Percentiles rank a stretch among this genome's conserved stretches.
Conservation (phyloP, 805 yeast genomes). For the Kodamaea neixiangensis region DNA sequence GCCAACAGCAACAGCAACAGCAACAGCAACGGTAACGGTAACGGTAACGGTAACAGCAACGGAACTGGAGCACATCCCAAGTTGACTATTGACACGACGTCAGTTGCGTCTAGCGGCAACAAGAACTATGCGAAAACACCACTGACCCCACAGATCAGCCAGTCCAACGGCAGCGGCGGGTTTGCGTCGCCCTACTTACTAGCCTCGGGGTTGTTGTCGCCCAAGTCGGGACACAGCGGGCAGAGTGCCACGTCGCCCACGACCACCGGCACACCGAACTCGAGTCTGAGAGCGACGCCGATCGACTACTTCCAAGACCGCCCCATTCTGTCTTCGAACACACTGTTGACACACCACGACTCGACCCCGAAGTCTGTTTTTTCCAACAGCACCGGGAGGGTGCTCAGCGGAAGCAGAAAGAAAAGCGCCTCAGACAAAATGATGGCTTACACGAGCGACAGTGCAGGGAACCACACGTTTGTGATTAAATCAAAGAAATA, state of each 20-base stretch:
- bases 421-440: slow-evolving; percentile 30
- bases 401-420: slow-evolving; percentile 23
- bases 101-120: slow-evolving; percentile 16
- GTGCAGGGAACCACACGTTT: slow-evolving; percentile 39
- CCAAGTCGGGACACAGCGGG: slow-evolving; percentile 36
- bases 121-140: slow-evolving; percentile 28
- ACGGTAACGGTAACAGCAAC: not conserved
- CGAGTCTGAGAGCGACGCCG: slow-evolving; percentile 12
- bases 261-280: slow-evolving; percentile 16
- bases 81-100: slow-evolving; percentile 35
- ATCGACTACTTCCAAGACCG: slow-evolving; percentile 20
- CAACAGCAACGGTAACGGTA: not conserved
- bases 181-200: slow-evolving; percentile 68
- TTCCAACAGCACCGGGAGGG: slow-evolving; percentile 27
- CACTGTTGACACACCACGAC: slow-evolving; percentile 2
- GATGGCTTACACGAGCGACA: slow-evolving; percentile 44
- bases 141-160: slow-evolving; percentile 36
- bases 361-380: slow-evolving; percentile 25
- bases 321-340: slow-evolving; percentile 6
- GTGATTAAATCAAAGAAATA: slow-evolving; percentile 36
- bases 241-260: slow-evolving; percentile 17
- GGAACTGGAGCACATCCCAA: slow-evolving; percentile 23
- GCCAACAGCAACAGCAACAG: slow-evolving; percentile 23
- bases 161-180: slow-evolving; percentile 36
- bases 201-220: slow-evolving; percentile 63